Base-by-base conservation (phyloP, 129 eudicot species). In the Silybum marianum region DNA sequence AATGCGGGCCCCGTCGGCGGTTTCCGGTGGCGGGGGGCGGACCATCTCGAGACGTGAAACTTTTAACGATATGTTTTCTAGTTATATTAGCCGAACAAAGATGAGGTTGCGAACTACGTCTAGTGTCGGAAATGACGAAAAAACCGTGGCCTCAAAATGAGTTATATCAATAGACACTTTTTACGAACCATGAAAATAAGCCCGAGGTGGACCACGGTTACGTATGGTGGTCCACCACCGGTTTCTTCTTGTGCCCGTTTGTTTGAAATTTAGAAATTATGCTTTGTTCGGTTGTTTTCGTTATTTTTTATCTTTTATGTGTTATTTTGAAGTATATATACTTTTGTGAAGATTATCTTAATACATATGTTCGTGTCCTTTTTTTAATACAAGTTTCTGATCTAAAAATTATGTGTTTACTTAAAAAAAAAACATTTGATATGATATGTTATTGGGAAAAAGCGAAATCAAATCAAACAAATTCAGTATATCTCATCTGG, bases 31-130 rank as follows among this genome's bases (percentile, higher is more conserved):
- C 44, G 80, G 74, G 58, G 80, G 74, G 58, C 69, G 84, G 78
- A 54, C 78, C 6, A n/a, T 73, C 19, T 69, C 89, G 4, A 84
- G 90, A 69, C 90, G 85, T 12, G 97, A 94, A 80, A 94, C 91
- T 51, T 78, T 94, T 66, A 91, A 91, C 48, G 95, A 90, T 76
- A 94, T 80, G 82, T 88, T 91, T 40, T 69, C 91, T 1, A 58
- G 84, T 58, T 94, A 83, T 76, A 91, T 91, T 14, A 84, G 51
- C 70, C 88, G 90, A 6, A 88, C 97, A 2, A 88, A 87, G 79
- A 62, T 40, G 24, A 93, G 82, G 88, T 62, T 90, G 66, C 86
- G 90, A 71, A 78, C 80, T 19, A 86, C 85, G 12, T 78, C 88
- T 4, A 71, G 65, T 54, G 79, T 78, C 24, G 75, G 66, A 16